Conservation (phyloP, 495 filamentous ascomycete genomes). For the Hyaloscypha finlandica region DNA sequence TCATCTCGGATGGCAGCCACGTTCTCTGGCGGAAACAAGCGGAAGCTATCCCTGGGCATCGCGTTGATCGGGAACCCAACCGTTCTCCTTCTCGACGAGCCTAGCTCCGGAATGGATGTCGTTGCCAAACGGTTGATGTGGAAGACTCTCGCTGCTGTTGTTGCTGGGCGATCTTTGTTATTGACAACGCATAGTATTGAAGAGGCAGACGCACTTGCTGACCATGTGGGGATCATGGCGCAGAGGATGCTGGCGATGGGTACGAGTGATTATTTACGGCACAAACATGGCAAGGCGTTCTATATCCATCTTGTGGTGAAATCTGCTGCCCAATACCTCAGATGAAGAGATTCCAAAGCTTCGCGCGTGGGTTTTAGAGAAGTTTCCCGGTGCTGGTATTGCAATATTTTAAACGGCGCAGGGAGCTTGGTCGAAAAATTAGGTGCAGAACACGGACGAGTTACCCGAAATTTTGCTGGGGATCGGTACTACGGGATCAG, state of each 20-base stretch:
- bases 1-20: conserved; percentile 61
- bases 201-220: conserved; percentile 73
- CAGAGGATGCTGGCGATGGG: conserved; percentile 71
- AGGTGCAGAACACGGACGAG: no score
- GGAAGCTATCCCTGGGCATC: conserved; percentile 73
- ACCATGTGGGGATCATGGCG: conserved; percentile 71
- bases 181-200: conserved; percentile 83
- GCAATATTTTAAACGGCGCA: no score
- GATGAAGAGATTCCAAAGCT: conserved; percentile 65
- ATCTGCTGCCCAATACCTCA: conserved; percentile 67
- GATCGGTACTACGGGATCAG: no score
- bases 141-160: conserved; percentile 62
- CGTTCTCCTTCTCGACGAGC: conserved; percentile 73
- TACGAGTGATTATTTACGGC: conserved; percentile 58
- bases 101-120: conserved; percentile 69
- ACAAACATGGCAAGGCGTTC: conserved; percentile 60
- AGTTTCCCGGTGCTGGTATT: conserved; percentile 59
- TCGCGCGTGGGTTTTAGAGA: conserved; percentile 57
- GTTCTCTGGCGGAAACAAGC: conserved; percentile 72
- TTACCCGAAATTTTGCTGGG: no score
- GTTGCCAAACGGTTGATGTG: conserved; percentile 77
- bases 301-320: conserved; percentile 74
- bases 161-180: conserved; percentile 60
- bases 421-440: no score
- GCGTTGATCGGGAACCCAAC: conserved; percentile 76